Percentiles rank a stretch among this genome's conserved stretches.
These are phyloP conservation scores for Fraxinus anomala DNA, from an alignment of 257 asterid genomes.

Conservation along the genomic window DNA sequence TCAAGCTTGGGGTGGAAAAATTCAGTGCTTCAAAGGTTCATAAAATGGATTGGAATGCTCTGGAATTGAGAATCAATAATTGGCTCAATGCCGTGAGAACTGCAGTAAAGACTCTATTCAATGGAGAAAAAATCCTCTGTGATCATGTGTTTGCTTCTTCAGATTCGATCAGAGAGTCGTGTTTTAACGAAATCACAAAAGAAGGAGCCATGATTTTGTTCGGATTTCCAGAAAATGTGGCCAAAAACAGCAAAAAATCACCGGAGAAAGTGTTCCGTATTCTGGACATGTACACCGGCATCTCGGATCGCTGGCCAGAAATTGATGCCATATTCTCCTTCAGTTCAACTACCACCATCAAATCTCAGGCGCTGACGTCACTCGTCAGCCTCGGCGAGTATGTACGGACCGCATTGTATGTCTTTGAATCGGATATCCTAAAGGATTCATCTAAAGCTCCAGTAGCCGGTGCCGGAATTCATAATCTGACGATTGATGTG, in stretches of 20 bases:
- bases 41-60: slow-evolving; percentile 53
- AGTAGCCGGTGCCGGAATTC: slow-evolving; percentile 67
- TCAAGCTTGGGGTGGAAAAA: slow-evolving; percentile 70
- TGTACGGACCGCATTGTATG: slow-evolving; percentile 43
- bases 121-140: slow-evolving; percentile 58
- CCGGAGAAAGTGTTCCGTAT: slow-evolving; percentile 62
- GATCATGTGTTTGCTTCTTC: slow-evolving; percentile 65
- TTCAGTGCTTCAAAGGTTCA: slow-evolving; percentile 40
- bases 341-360: slow-evolving; percentile 44
- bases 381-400: slow-evolving; percentile 54
- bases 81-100: slow-evolving; percentile 54
- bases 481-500: slow-evolving; percentile 52
- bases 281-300: slow-evolving; percentile 75
- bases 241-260: slow-evolving; percentile 47
- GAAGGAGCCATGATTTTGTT: slow-evolving; percentile 68
- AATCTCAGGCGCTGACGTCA: slow-evolving; percentile 57
- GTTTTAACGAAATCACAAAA: slow-evolving; percentile 56
- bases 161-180: slow-evolving; percentile 62
- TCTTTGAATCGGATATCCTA: slow-evolving; percentile 54
- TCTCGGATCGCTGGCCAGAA: slow-evolving; percentile 65
- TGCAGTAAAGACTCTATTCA: slow-evolving; percentile 52
- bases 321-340: slow-evolving; percentile 66
- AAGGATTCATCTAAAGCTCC: slow-evolving; percentile 60
- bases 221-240: slow-evolving; percentile 63
- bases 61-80: slow-evolving; percentile 43